These are phyloP conservation scores for Pyrenophora graminea DNA, from an alignment of 2,329 filamentous ascomycete genomes.

Conservation along the genomic window DNA sequence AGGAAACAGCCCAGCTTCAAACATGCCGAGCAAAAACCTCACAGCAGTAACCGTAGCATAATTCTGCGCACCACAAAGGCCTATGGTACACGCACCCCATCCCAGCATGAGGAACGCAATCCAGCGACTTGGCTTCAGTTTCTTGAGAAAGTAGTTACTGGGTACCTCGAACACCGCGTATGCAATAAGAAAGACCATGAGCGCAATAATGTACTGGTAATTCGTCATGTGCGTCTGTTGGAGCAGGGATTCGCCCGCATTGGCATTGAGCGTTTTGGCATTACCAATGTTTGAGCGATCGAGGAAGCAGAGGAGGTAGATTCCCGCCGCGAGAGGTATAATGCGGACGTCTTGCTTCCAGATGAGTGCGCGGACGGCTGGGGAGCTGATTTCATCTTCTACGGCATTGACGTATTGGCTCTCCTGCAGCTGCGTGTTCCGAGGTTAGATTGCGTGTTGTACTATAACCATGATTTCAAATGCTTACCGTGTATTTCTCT, in stretches of 20 bases:
- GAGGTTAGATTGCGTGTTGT: no score
- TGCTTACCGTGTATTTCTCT: neutral
- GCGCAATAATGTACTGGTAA: conserved; percentile 54
- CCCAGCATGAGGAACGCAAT: conserved; percentile 51
- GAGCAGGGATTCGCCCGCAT: conserved; percentile 65
- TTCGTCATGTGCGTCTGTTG: conserved; percentile 64
- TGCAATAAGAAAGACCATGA: conserved; percentile 37
- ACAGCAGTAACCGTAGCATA: conserved; percentile 49
- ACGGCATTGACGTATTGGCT: neutral
- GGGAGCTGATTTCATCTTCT: neutral
- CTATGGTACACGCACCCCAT: conserved; percentile 52
- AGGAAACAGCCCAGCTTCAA: conserved; percentile 37
- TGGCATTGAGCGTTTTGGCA: conserved; percentile 64
- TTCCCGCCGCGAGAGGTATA: conserved; percentile 64
- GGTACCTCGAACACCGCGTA: conserved; percentile 53
- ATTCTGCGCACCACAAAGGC: conserved; percentile 51
- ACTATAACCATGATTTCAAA: no score
- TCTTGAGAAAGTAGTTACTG: conserved; percentile 65
- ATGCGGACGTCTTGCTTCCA: conserved; percentile 61
- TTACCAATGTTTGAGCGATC: conserved; percentile 67
- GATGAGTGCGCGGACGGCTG: neutral
- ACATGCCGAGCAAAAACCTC: conserved; percentile 48
- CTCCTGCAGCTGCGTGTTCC: neutral
- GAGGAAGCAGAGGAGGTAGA: conserved; percentile 68
- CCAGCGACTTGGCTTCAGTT: conserved; percentile 53